phyloP scores from a whole-genome alignment of 2,329 filamentous ascomycete genomes.

The Botrytis elliptica region DNA sequence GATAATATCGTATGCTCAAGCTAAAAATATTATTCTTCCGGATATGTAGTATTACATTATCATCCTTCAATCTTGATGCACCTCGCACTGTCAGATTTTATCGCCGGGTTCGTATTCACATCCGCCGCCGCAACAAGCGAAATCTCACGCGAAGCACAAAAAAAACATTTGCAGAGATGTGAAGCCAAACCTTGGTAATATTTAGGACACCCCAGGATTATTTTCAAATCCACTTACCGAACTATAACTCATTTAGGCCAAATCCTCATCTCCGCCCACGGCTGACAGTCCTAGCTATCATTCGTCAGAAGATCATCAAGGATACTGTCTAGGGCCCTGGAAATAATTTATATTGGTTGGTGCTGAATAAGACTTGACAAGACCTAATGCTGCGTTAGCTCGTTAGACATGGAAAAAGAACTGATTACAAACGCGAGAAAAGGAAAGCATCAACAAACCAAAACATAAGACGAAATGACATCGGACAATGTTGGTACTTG shows the following conservation, averaged over 20 bases:
- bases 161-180: background rate
- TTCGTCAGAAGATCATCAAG: conserved; percentile 15
- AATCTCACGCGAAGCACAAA: conserved; percentile 1
- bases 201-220: background rate
- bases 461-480: conserved; percentile 15
- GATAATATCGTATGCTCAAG: background rate
- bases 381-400: conserved; percentile 21
- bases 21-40: conserved; percentile 12
- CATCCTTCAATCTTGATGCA: conserved; percentile 17
- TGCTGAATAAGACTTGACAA: conserved; percentile 34
- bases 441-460: conserved; percentile 14
- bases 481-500: conserved; percentile 21
- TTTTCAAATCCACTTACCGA: conserved; percentile 4
- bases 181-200: conserved; percentile 1
- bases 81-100: conserved; percentile 16
- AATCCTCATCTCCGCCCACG: conserved; percentile 11
- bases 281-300: conserved; percentile 1
- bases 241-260: background rate
- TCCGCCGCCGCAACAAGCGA: conserved; percentile 21
- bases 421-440: conserved; percentile 24
- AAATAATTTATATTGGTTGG: conserved; percentile 16
- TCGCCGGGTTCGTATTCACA: conserved; percentile 21
- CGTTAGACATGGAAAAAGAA: conserved; percentile 6
- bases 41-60: conserved; percentile 15
- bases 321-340: conserved; percentile 2